Evolutionary conservation across 2,329 filamentous ascomycete species (phyloP).

Genomic region (Beauveria bassiana): DNA sequence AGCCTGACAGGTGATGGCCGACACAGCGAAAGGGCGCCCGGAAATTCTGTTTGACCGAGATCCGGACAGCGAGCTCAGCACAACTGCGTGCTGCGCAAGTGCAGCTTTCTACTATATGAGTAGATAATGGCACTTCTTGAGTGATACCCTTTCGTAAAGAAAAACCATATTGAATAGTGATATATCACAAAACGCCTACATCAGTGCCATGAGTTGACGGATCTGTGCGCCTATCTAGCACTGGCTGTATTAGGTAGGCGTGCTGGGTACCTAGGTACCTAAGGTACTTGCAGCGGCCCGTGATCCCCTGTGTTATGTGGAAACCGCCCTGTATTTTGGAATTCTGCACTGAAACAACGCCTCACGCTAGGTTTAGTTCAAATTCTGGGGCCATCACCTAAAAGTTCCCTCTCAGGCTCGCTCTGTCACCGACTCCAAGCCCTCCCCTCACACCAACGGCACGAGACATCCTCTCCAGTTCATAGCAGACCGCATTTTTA

Average conservation of each 20-base stretch:
- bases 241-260: no score
- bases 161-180: no score
- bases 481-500: neutral
- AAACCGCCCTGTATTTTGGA: neutral
- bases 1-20: no score
- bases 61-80: neutral
- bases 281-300: neutral
- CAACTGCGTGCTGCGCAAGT: no score
- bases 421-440: neutral
- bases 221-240: no score
- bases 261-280: neutral
- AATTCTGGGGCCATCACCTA: neutral
- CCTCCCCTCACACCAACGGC: conserved; percentile 3
- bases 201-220: no score
- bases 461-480: conserved; percentile 4
- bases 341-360: neutral
- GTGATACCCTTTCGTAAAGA: no score
- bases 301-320: neutral
- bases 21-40: neutral
- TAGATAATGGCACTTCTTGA: no score
- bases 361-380: neutral
- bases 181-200: no score
- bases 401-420: neutral
- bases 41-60: conserved; percentile 5
- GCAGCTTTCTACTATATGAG: no score